A percentile compares a stretch with the other conserved stretches of the same genome.
Evolutionary conservation across 2,329 filamentous ascomycete species (phyloP).

Genomic region (Fusarium sp.): DNA sequence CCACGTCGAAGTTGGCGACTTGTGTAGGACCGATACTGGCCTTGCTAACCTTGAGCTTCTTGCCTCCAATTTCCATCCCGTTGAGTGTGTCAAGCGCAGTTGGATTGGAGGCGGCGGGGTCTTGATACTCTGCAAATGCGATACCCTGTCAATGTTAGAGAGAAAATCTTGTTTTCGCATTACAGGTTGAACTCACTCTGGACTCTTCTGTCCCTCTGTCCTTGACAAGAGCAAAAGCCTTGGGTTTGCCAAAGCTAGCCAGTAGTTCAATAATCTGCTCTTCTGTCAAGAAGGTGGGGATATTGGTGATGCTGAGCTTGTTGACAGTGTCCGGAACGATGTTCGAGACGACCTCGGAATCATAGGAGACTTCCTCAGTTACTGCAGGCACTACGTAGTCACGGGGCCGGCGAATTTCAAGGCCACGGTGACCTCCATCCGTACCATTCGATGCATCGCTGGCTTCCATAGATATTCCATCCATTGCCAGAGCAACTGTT

Average conservation of each 20-base stretch:
- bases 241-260: conserved; percentile 90
- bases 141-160: conserved; percentile 73
- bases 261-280: conserved; percentile 93
- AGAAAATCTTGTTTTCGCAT: no score
- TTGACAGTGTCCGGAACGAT: conserved; percentile 91
- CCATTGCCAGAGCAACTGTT: conserved; percentile 88
- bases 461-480: conserved; percentile 88
- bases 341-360: conserved; percentile 80
- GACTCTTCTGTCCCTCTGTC: conserved; percentile 88
- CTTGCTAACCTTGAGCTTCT: conserved; percentile 83
- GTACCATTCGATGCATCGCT: conserved; percentile 67
- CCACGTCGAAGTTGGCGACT: conserved; percentile 90
- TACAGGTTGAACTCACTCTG: conserved; percentile 69
- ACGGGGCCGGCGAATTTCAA: conserved; percentile 87
- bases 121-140: conserved; percentile 94
- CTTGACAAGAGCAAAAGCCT: conserved; percentile 90
- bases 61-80: conserved; percentile 91
- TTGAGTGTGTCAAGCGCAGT: conserved; percentile 92
- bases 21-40: conserved; percentile 96
- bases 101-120: conserved; percentile 75
- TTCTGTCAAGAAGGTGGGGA: conserved; percentile 87
- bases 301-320: conserved; percentile 93
- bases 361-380: conserved; percentile 76
- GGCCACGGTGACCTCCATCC: conserved; percentile 65
- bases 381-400: conserved; percentile 94